Evolutionary conservation across 352 stramenopile species (phyloP), one percentile per base, ranked within the genome.

Genomic region (Aphanomyces stellatus): DNA sequence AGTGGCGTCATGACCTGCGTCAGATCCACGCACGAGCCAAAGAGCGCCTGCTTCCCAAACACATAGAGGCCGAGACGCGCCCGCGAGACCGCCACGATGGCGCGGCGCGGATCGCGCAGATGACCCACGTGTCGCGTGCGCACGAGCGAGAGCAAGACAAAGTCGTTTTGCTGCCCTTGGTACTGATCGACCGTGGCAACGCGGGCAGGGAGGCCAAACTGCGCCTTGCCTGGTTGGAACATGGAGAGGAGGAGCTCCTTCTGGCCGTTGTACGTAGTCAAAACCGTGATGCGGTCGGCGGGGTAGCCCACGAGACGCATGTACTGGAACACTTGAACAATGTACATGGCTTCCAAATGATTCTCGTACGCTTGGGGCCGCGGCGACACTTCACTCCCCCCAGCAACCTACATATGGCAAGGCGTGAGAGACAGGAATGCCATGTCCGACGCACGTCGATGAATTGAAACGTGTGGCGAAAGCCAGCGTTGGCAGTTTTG

Each of bases 181-280:
- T 96, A 98, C 53, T 94, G 80, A 79, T 99, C 95, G 4, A 99
- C 88, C 6, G 94, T 98, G 19, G 80, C 93, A 22, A 99, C 79
- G 7, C 73, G 65, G 40, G 67, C 78, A 66, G 69, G 74, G 59
- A 42, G 73, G 69, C 72, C 73, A 56, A 53, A 82, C 66, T 46
- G 73, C 11, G 33, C 66, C 3, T 51, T 42, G 22, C 75, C 60
- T 15, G 69, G 41, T 35, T 68, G 51, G 25, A 99, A 59, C 48
- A 98, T 81, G 40, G 97, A 90, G 33, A 80, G 51, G 35, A 99
- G 79, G 27, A 98, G 79, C 22, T 91, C 79, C 67, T 96, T 95
- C 67, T 99, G 96, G 17, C 92, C 95, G 70, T 96, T 96, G 77
- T 98, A 99, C 0, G 95, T 95, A 4, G 96, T 97, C 4, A 99